These are phyloP conservation scores for Kwoniella bestiolae DNA, from an alignment of 768 basidiomycete species.

Conservation along the genomic window DNA sequence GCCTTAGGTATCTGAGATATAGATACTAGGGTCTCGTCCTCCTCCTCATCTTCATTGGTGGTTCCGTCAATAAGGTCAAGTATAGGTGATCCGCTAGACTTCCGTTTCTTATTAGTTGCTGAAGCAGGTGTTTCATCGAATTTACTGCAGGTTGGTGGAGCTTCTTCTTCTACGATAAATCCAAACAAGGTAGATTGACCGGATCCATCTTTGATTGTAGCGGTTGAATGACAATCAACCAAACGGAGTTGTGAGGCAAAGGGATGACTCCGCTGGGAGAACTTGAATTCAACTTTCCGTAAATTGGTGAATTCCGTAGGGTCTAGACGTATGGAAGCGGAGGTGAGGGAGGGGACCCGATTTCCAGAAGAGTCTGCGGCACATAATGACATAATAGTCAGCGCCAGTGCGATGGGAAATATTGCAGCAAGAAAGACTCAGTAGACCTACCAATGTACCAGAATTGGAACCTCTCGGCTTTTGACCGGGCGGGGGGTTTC, in stretches of 20 bases:
- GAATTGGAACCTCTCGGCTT: constrained; percentile 38
- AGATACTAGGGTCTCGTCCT: not conserved
- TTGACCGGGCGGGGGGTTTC: not conserved
- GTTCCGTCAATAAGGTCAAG: not conserved
- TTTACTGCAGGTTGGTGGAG: constrained; percentile 46
- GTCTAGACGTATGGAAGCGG: constrained; percentile 42
- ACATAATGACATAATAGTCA: too few species aligned
- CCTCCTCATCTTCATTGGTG: not conserved
- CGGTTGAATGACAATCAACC: constrained; percentile 25
- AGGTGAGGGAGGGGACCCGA: constrained; percentile 20
- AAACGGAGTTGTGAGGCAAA: constrained; percentile 40
- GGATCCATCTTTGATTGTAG: constrained; percentile 5
- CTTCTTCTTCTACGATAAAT: constrained; percentile 47
- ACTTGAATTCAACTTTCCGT: constrained; percentile 45
- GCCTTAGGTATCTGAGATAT: not conserved
- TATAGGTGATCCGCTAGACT: not conserved
- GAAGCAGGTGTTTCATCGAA: constrained; percentile 23
- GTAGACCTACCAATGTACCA: constrained; percentile 52
- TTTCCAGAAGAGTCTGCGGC: constrained; percentile 31
- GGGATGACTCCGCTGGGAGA: constrained; percentile 37
- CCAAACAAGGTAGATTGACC: constrained; percentile 35
- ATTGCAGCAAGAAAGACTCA: not conserved
- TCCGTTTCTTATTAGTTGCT: not conserved
- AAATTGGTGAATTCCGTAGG: constrained; percentile 42
- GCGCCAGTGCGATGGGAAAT: not conserved